These are phyloP conservation scores for Leccinum sublutescens DNA, from an alignment of 768 basidiomycete genomes.

Conservation along the genomic window DNA sequence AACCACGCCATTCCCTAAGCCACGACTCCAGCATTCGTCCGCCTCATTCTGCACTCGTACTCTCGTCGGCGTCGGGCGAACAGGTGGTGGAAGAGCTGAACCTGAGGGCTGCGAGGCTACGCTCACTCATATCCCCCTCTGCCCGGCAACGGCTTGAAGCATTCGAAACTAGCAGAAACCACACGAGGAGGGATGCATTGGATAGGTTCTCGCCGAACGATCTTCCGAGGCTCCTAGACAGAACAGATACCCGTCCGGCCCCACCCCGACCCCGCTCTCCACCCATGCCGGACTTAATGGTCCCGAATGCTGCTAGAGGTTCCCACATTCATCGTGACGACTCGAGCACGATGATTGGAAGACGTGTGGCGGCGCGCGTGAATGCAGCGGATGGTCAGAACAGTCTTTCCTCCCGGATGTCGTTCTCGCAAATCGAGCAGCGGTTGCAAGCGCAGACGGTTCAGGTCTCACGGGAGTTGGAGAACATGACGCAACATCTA, in stretches of 20 bases:
- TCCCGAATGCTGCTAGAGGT: conserved; percentile 20
- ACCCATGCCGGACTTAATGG: conserved; percentile 29
- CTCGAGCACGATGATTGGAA: conserved; percentile 34
- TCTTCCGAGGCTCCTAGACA: conserved; percentile 5
- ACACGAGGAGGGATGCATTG: conserved; percentile 18
- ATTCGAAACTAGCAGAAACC: conserved; percentile 23
- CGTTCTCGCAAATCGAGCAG: conserved; percentile 29
- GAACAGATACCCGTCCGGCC: conserved; percentile 15
- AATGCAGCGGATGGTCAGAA: conserved; percentile 19
- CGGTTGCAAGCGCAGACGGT: conserved; percentile 28
- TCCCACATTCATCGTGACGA: conserved; percentile 27
- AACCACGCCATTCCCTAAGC: conserved; percentile 7
- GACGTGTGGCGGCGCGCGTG: conserved; percentile 34
- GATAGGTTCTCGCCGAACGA: conserved; percentile 22
- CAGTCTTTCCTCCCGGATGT: conserved; percentile 18
- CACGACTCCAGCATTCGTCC: conserved; percentile 30
- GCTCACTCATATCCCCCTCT: conserved; percentile 30
- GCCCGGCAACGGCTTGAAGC: conserved; percentile 34
- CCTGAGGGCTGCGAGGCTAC: conserved; percentile 27
- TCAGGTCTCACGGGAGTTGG: conserved; percentile 34
- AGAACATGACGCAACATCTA: conserved; percentile 31
- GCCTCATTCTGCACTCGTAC: conserved; percentile 30
- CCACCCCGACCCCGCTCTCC: conserved; percentile 27
- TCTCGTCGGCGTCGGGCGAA: conserved; percentile 20
- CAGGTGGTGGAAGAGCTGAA: conserved; percentile 28